Evolutionary conservation across 106 monocot species (phyloP).

Genomic region (Acorus calamus): DNA sequence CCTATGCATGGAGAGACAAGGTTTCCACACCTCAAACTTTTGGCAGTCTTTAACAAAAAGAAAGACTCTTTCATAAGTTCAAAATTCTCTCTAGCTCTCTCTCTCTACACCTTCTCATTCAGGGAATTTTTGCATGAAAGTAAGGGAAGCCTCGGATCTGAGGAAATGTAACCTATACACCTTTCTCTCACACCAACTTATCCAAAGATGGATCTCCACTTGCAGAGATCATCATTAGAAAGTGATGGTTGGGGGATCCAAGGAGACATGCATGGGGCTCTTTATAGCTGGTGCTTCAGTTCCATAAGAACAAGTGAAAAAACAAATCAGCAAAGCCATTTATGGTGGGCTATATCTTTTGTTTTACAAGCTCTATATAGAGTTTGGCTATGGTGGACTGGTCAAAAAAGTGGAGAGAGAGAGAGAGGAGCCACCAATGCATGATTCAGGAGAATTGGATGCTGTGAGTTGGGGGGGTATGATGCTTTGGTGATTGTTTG

Average conservation of each 20-base stretch:
- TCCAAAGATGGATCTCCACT: slow-evolving; percentile 7
- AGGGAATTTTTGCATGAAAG: slow-evolving; percentile 35
- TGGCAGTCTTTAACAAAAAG: slow-evolving; percentile 32
- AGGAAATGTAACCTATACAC: not conserved
- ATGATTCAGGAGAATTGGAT: too few relatives aligned
- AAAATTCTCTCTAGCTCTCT: slow-evolving; percentile 11
- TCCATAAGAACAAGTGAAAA: too few relatives aligned
- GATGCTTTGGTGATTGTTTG: too few relatives aligned
- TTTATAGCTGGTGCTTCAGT: not conserved
- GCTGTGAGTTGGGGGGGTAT: too few relatives aligned
- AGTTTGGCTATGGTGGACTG: too few relatives aligned
- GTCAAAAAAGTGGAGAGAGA: too few relatives aligned
- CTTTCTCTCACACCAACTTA: not conserved
- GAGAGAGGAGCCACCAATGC: too few relatives aligned
- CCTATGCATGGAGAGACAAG: slow-evolving; percentile 35
- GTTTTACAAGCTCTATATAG: too few relatives aligned
- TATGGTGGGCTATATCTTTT: too few relatives aligned
- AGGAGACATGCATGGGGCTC: slow-evolving; percentile 8
- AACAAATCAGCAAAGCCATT: too few relatives aligned
- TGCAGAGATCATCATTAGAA: slow-evolving; percentile 21
- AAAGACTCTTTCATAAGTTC: not conserved
- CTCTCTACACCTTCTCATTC: slow-evolving; percentile 8
- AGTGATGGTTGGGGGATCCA: slow-evolving; percentile 48
- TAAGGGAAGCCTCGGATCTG: slow-evolving; percentile 53
- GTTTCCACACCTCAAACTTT: slow-evolving; percentile 37